A percentile compares a stretch with the other conserved stretches of the same genome.
Conservation (phyloP, 73 alveolate genomes). For the Paramecium caudatum region DNA sequence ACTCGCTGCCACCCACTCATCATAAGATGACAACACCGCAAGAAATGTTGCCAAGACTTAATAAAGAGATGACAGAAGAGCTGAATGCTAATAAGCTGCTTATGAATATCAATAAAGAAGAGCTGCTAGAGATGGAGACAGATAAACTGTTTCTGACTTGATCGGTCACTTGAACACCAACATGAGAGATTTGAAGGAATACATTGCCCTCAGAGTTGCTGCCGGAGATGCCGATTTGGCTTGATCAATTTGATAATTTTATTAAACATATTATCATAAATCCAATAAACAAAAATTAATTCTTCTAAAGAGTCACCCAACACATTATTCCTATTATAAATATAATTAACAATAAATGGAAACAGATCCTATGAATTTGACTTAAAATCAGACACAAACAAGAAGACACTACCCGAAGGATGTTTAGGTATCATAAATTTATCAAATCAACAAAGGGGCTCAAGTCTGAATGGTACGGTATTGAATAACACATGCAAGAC, state of each 20-base stretch:
- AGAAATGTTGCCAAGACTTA: constrained; percentile 70
- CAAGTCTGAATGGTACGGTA: constrained; percentile 66
- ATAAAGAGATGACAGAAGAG: constrained; percentile 78
- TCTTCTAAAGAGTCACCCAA: too few relatives aligned
- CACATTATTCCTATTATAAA: background rate
- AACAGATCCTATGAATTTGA: constrained; percentile 60
- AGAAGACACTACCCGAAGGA: constrained; percentile 64
- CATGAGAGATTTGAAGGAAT: constrained; percentile 68
- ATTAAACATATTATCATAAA: too few relatives aligned
- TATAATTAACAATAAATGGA: constrained; percentile 12
- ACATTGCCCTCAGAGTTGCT: constrained; percentile 70
- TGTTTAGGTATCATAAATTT: background rate
- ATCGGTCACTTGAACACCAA: constrained; percentile 58
- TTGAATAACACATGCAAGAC: constrained; percentile 30
- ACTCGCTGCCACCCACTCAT: constrained; percentile 62
- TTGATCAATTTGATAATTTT: too few relatives aligned
- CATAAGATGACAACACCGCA: constrained; percentile 60
- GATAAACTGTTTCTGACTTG: constrained; percentile 67
- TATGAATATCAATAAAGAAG: constrained; percentile 71
- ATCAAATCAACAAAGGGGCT: constrained; percentile 39
- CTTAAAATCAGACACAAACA: constrained; percentile 15
- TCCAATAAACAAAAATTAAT: too few relatives aligned
- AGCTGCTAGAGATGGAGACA: constrained; percentile 74
- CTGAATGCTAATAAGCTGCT: constrained; percentile 78
- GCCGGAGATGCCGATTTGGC: too few relatives aligned